A percentile compares a stretch with the other conserved stretches of the same genome.
phyloP scores from a whole-genome alignment of 2,329 filamentous ascomycete genomes.

The Curvularia sp. region DNA sequence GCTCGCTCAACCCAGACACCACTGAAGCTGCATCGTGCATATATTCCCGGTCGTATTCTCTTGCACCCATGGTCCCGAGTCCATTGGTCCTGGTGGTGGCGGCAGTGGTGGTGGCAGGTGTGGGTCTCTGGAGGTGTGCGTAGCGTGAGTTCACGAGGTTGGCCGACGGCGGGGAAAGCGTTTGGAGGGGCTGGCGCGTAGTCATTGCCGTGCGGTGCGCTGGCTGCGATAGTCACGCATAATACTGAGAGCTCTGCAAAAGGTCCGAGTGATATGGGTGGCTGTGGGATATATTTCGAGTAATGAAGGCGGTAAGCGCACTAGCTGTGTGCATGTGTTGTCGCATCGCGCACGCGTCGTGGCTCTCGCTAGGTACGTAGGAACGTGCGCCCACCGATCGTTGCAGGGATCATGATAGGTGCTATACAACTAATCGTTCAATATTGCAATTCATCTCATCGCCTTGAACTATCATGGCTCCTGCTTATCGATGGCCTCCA shows the following conservation, averaged over 20 bases:
- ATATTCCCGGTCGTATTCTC: constrained; percentile 30
- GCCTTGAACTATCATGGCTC: constrained; percentile 34
- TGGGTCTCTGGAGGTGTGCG: constrained; percentile 28
- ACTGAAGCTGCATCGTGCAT: constrained; percentile 32
- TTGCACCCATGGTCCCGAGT: constrained; percentile 31
- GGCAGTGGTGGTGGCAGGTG: constrained; percentile 13
- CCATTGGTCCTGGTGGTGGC: constrained; percentile 29
- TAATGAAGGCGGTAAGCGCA: constrained; percentile 11
- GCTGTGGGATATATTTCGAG: constrained; percentile 8
- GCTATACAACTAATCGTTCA: neutral
- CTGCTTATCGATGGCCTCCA: constrained; percentile 47
- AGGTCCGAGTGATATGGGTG: neutral
- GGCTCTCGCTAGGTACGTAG: constrained; percentile 22
- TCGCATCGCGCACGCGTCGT: constrained; percentile 33
- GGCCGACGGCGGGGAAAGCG: constrained; percentile 41
- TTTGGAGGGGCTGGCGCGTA: constrained; percentile 45
- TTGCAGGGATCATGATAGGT: constrained; percentile 19
- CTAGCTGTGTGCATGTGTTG: constrained; percentile 26
- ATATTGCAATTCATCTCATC: constrained; percentile 4
- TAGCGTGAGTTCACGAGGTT: constrained; percentile 36
- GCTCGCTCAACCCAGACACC: constrained; percentile 47
- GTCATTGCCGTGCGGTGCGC: constrained; percentile 36
- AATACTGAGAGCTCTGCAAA: constrained; percentile 14
- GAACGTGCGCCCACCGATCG: constrained; percentile 30
- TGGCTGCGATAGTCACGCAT: constrained; percentile 23